Evolutionary conservation across 2,329 filamentous ascomycete genomes (phyloP), one percentile per base, ranked within the genome.

Genomic region (Ceratocystis smalleyi): DNA sequence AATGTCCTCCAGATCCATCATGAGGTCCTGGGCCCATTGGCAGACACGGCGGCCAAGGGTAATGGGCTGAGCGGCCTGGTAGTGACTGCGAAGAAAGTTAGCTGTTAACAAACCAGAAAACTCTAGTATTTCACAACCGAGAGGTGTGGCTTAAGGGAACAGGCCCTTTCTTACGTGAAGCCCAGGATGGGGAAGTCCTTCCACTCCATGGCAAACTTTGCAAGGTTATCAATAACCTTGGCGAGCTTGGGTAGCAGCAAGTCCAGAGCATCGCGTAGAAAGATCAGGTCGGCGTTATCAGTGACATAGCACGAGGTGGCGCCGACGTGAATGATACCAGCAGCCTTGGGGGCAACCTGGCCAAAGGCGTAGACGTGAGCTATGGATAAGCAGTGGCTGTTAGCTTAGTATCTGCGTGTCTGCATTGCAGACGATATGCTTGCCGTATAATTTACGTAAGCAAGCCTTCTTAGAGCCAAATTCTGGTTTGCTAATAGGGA

Each of bases 321-420:
- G 68, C 86, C 87, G 73, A 81, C 84, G 73, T 96, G 91, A 67
- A 96, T 92, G 69, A 94, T 88, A 43, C 88, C 88, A 15, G 87
- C 88, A 8, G 89, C 89, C 43, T 83, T 86, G 0, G 89, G 89
- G 2, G 88, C 88, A 66, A 81, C 84, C 68, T 81, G 75, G 2
- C 88, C 89, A 73, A 86, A 92, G 15, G 87, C 85, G 69, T 90
- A 83, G 59, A 92, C 86, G 71, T 88, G 84, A 49, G 65, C 65
- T 65, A 40, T n/a, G 1, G 43, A 40, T 10, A 54, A 64, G 30
- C 22, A 64, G 19, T 10, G 73, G 17, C 77, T 75, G 71, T 78
- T 76, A 64, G 82, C 82, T 83, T 85, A 86, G 68, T 83, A 80
- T 60, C 69, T 79, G 76, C 68, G 74, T 69, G 51, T 61, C 22